Conservation (phyloP, 2,329 filamentous ascomycete genomes). For the Xylaria sp. region DNA sequence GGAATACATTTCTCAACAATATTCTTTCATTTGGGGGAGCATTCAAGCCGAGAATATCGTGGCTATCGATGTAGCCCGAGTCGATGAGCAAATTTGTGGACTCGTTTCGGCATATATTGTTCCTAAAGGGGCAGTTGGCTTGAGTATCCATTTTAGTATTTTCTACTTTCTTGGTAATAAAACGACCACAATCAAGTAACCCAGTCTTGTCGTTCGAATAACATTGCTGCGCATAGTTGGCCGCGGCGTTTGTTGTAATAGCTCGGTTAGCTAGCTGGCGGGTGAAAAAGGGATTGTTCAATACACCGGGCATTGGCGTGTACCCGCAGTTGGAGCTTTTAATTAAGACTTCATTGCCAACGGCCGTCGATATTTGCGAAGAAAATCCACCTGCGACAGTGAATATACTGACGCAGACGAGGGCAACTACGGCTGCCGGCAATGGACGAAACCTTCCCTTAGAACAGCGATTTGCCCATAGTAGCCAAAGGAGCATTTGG, state of each 20-base stretch:
- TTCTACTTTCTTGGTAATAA: neutral
- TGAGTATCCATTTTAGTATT: neutral
- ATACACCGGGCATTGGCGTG: no score
- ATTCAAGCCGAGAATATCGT: neutral
- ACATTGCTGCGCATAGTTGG: conserved; percentile 26
- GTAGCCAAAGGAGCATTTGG: no score
- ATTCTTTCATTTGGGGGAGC: neutral
- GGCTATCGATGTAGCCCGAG: neutral
- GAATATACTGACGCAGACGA: no score
- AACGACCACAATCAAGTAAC: conserved; percentile 1
- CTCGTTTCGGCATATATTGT: neutral
- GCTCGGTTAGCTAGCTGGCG: neutral
- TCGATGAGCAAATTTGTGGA: neutral
- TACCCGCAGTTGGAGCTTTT: no score
- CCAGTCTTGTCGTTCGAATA: conserved; percentile 7
- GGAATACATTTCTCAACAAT: neutral
- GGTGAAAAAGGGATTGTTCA: no score
- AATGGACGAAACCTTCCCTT: no score
- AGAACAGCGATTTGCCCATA: no score
- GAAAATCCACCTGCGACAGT: no score
- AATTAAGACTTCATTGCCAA: no score
- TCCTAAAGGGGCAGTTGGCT: conserved; percentile 1
- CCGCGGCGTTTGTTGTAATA: conserved; percentile 1
- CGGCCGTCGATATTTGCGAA: no score
- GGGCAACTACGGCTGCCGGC: no score